Conservation (phyloP, 169 alveolate genomes). For the Eimeria acervulina region DNA sequence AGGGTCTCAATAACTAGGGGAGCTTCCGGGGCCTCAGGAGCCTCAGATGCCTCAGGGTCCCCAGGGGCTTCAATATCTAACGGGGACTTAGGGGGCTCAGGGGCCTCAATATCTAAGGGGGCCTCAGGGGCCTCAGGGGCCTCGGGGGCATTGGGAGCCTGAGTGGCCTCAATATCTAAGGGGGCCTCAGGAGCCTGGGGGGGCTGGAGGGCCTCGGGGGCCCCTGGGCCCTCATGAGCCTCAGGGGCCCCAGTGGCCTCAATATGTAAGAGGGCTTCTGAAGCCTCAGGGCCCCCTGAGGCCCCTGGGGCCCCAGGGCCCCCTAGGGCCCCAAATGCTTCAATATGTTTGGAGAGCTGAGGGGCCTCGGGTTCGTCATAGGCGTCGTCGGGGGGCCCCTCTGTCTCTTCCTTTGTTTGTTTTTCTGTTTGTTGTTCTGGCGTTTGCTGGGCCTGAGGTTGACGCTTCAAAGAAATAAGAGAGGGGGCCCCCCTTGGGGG, state of each 20-base stretch:
- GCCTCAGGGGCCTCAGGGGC: too few relatives aligned
- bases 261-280: neutral
- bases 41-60: neutral
- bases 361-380: too few relatives aligned
- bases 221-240: neutral
- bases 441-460: too few relatives aligned
- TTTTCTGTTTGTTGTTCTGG: too few relatives aligned
- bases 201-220: neutral
- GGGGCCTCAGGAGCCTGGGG: neutral
- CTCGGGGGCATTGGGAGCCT: too few relatives aligned
- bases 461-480: too few relatives aligned
- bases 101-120: too few relatives aligned
- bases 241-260: neutral
- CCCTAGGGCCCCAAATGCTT: neutral
- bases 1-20: neutral
- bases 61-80: too few relatives aligned
- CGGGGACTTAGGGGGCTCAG: too few relatives aligned
- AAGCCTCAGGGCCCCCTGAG: neutral
- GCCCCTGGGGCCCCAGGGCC: neutral
- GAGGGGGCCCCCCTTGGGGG: too few relatives aligned
- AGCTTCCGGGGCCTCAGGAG: neutral
- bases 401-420: too few relatives aligned
- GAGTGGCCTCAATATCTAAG: neutral
- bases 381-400: too few relatives aligned
- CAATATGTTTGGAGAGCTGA: neutral